Percentiles rank a stretch among this genome's conserved stretches.
phyloP scores from a whole-genome alignment of 208 protist genomes.

The Balamuthia mandrillaris region DNA sequence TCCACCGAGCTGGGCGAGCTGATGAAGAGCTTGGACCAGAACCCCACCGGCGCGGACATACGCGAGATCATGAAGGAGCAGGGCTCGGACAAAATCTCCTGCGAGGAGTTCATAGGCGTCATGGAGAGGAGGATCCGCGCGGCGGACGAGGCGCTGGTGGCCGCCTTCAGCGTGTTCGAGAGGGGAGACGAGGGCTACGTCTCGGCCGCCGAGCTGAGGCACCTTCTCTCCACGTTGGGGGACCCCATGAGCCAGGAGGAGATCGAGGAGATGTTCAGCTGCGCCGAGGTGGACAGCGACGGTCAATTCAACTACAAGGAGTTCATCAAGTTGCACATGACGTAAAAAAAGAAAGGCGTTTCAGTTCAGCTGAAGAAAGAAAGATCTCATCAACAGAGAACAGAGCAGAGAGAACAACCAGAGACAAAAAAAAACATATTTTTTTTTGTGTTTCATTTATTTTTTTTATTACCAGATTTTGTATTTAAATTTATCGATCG shows the following conservation, averaged over 20 bases:
- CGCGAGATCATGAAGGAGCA: conserved; percentile 92
- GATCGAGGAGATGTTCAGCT: conserved; percentile 79
- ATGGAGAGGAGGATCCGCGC: conserved; percentile 62
- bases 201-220: conserved; percentile 74
- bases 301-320: conserved; percentile 81
- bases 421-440: too few species aligned
- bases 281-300: conserved; percentile 73
- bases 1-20: conserved; percentile 1
- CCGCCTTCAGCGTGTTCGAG: conserved; percentile 73
- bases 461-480: too few species aligned
- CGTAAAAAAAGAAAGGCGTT: too few species aligned
- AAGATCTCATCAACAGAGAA: too few species aligned
- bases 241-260: conserved; percentile 82
- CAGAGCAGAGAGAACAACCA: too few species aligned
- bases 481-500: too few species aligned
- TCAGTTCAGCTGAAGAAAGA: too few species aligned
- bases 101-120: conserved; percentile 81
- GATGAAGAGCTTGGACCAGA: conserved; percentile 32
- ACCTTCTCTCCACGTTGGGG: conserved; percentile 75
- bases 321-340: conserved; percentile 81
- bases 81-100: conserved; percentile 91
- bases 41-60: conserved; percentile 73
- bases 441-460: too few species aligned
- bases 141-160: conserved; percentile 72
- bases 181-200: conserved; percentile 69